Percentiles rank a stretch among this genome's conserved stretches.
Conservation (phyloP, 108 stramenopile genomes). For the Discostella stelligeroides region DNA sequence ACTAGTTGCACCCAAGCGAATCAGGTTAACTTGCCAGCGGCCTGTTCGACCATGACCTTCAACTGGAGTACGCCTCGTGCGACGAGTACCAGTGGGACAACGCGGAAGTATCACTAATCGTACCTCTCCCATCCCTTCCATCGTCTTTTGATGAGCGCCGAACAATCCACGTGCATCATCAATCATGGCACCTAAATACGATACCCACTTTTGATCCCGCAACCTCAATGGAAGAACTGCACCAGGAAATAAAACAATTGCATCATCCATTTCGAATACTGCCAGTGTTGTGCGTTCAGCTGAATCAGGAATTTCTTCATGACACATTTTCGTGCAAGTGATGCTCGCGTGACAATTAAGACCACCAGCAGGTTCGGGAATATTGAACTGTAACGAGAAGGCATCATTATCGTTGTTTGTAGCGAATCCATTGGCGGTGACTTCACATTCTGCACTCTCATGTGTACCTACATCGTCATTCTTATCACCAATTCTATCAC, state of each 20-base stretch:
- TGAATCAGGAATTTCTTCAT: background rate
- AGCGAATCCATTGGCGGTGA: no score
- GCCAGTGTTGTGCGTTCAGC: slow-evolving; percentile 38
- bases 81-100: slow-evolving; percentile 20
- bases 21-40: slow-evolving; percentile 43
- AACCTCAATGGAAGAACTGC: slow-evolving; percentile 63
- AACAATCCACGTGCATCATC: slow-evolving; percentile 52
- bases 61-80: slow-evolving; percentile 22
- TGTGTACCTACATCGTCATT: background rate
- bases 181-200: slow-evolving; percentile 67
- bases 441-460: background rate
- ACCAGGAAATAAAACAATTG: slow-evolving; percentile 75
- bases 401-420: no score
- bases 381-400: slow-evolving; percentile 1
- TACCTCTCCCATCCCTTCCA: slow-evolving; percentile 42
- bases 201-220: slow-evolving; percentile 58
- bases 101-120: slow-evolving; percentile 47
- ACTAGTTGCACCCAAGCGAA: slow-evolving; percentile 37
- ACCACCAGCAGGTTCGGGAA: slow-evolving; percentile 12
- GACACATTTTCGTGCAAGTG: background rate
- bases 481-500: background rate
- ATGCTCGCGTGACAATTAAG: background rate
- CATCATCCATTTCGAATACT: slow-evolving; percentile 68
- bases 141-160: slow-evolving; percentile 41
- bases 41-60: slow-evolving; percentile 31